Base-by-base conservation (phyloP, 2,329 filamentous ascomycete species). In the Cylindrodendrum hubeiense region DNA sequence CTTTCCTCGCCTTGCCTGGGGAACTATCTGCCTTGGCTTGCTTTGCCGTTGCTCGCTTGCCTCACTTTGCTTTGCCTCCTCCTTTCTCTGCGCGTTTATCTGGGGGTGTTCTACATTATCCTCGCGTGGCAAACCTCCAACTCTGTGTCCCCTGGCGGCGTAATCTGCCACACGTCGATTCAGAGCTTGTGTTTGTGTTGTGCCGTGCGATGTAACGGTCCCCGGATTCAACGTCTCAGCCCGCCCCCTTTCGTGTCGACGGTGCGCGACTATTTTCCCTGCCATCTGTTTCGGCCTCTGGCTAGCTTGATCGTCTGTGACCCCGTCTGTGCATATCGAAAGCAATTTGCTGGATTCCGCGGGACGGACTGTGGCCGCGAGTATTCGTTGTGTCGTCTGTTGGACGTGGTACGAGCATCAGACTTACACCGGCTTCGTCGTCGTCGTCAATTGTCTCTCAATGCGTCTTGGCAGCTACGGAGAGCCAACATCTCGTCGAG, bases 371-470 rank as follows among this genome's bases (percentile, higher is more conserved):
- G 39, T 22, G 19, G 4, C 12, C 12, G 8, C 24, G 17, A 22
- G 52, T 21, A n/a, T 44, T 33, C 37, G 24, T n/a, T 54, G 24
- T 39, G 19, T 46, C 24, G 5, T 44, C 5, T 33, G 26, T 50
- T 34, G 47, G 47, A 22, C n/a, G 26, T 33, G 28, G 30, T 21
- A 33, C 47, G 10, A 22, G 10, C 47, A 21, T 33, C 28, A 22
- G 28, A 33, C 47, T 50, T 50, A 33, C 47, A 50, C 47, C n/a
- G 33, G 19, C 28, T 60, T 46, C 37, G 47, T 44, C 37, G 43
- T 37, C 49, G 49, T 60, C 57, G 22, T 24, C 43, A 60, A 60
- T 53, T 60, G 30, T 41, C 57, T 57, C 53, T 52, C 53, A 28
- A 46, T 63, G 53, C 51, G 21, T 55, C 51, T 62, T 56, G 59